phyloP scores from a whole-genome alignment of 306 rosid species.

The Benincasa hispida region DNA sequence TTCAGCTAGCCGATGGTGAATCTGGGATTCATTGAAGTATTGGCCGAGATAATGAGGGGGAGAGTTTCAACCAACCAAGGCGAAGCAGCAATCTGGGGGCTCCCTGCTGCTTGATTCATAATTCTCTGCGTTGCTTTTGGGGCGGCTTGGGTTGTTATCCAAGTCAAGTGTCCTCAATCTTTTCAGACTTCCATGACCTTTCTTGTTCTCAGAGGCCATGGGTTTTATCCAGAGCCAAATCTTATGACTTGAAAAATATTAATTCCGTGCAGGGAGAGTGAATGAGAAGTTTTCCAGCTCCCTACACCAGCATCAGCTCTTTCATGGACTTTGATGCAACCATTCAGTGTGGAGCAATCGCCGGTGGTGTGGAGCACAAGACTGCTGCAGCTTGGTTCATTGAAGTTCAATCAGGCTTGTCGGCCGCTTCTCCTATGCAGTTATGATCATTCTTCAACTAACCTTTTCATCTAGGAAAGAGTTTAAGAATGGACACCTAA shows the following conservation, averaged over 20 bases:
- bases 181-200: not conserved
- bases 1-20: constrained; percentile 33
- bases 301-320: constrained; percentile 58
- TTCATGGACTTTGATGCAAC: constrained; percentile 52
- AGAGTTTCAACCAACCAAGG: not conserved
- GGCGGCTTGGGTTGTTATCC: constrained; percentile 13
- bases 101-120: not conserved
- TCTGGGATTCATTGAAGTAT: constrained; percentile 55
- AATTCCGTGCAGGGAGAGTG: constrained; percentile 36
- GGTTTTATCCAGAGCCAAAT: not conserved
- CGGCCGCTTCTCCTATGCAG: constrained; percentile 50
- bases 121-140: constrained; percentile 5
- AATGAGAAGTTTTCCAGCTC: constrained; percentile 61
- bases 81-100: not conserved
- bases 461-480: not conserved
- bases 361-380: constrained; percentile 26
- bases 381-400: constrained; percentile 43
- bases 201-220: not conserved
- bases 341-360: constrained; percentile 51
- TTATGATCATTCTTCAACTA: constrained; percentile 8
- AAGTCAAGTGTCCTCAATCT: constrained; percentile 2
- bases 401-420: constrained; percentile 31
- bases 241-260: not conserved
- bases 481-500: no score
- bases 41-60: constrained; percentile 23